Evolutionary conservation across 495 filamentous ascomycete genomes (phyloP), one percentile per base, ranked within the genome.

Genomic region (Glonium stellatum): DNA sequence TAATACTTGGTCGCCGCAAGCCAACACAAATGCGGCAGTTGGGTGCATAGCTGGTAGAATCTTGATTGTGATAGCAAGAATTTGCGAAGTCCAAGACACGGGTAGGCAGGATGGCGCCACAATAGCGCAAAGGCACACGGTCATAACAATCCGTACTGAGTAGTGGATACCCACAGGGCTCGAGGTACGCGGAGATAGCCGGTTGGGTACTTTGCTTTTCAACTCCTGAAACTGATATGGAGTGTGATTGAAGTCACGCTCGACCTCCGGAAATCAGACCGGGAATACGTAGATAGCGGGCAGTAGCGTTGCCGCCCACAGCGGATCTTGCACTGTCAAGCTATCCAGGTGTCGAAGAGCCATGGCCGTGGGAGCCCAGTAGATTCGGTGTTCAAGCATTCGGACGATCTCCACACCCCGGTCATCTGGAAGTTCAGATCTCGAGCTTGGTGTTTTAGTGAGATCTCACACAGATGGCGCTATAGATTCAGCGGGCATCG

Each of bases 11-110:
- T 54, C 59, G n/a, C 44, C 23, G 9, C 47, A 25, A 39, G 19
- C 36, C 58, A 58, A 54, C 35, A 42, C 51, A 54, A 48, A 59
- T 61, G 56, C 53, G 63, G 63, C 54, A 65, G 48, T 54, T 46
- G 23, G 49, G 58, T 58, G 58, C 37, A 31, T 44, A 15, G 39
- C 39, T 44, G 39, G 4, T 57, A 61, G 58, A 61, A 65, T 62
- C 63, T 11, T 53, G 59, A 41, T 55, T 58, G 41, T 18, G 31
- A 49, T 41, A 37, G 48, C 41, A 21, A 37, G 47, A 49, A 31
- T 31, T n/a, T 31, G 27, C 27, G 6, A 31, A 22, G 56, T 18
- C 47, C 58, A 44, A 63, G 54, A 58, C 56, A 25, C 52, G 61
- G 61, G 56, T 54, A 41, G 54, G n/a, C n/a, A n/a, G n/a, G n/a